These are phyloP conservation scores for Taphrina flavorubra DNA, from an alignment of 1,139 yeast species.

Conservation along the genomic window DNA sequence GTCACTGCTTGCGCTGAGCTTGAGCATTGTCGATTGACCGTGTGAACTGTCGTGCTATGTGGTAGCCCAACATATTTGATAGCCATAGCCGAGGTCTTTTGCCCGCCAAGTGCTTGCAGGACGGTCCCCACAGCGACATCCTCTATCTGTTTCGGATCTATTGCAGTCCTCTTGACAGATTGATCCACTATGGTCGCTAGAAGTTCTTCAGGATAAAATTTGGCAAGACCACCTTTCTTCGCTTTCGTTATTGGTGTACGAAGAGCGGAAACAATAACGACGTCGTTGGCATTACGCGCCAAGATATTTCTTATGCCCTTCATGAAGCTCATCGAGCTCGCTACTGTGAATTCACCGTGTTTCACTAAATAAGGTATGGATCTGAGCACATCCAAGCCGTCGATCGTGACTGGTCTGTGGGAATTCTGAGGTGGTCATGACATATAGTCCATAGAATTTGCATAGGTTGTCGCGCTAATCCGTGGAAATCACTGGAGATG, in stretches of 20 bases:
- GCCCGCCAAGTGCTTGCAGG: slow-evolving; percentile 53
- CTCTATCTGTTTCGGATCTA: slow-evolving; percentile 51
- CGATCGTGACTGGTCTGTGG: no score
- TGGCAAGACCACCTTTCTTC: slow-evolving; percentile 72
- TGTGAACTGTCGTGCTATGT: slow-evolving; percentile 53
- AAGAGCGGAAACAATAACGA: slow-evolving; percentile 83
- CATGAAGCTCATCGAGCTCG: slow-evolving; percentile 6
- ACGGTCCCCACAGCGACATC: slow-evolving; percentile 53
- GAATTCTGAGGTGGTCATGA: no score
- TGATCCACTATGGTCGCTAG: slow-evolving; percentile 68
- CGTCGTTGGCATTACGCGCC: slow-evolving; percentile 68
- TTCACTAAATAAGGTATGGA: no score
- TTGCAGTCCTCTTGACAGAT: slow-evolving; percentile 53
- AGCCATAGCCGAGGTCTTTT: slow-evolving; percentile 52
- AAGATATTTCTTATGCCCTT: neutral
- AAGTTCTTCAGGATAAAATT: slow-evolving; percentile 74
- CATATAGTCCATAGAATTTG: no score
- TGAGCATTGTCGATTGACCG: slow-evolving; percentile 57
- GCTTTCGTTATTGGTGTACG: slow-evolving; percentile 75
- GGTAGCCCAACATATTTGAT: slow-evolving; percentile 55
- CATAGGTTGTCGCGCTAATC: no score
- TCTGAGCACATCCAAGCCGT: no score
- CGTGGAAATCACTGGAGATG: no score
- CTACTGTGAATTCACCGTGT: no score
- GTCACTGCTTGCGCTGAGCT: slow-evolving; percentile 56